phyloP scores from a whole-genome alignment of 2,329 filamentous ascomycete genomes.

The Penicillium sp. region DNA sequence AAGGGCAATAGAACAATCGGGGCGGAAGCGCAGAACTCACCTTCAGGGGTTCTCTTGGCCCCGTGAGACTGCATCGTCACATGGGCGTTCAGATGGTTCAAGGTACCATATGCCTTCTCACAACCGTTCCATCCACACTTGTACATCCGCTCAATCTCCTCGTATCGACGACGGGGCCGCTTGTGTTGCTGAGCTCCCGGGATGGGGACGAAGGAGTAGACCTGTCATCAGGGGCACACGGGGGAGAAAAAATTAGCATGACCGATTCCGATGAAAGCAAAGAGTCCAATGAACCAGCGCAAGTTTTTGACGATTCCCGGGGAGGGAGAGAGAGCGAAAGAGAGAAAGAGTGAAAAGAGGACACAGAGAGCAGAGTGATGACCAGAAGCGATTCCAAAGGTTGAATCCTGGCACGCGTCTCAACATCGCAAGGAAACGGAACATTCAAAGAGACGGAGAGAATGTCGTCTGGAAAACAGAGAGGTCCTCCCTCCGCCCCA shows the following conservation, averaged over 20 bases:
- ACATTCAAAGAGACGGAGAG: too few species aligned
- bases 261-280: not conserved
- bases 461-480: too few species aligned
- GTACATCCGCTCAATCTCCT: slow-evolving; percentile 99
- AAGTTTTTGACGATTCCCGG: slow-evolving; percentile 21
- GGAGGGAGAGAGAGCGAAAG: slow-evolving; percentile 7
- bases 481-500: too few species aligned
- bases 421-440: too few species aligned
- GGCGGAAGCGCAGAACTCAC: slow-evolving; percentile 49
- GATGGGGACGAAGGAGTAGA: slow-evolving; percentile 97
- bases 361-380: too few species aligned
- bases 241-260: slow-evolving; percentile 5
- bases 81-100: slow-evolving; percentile 96
- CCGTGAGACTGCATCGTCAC: slow-evolving; percentile 99
- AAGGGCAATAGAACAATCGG: slow-evolving; percentile 5
- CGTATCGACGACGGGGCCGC: slow-evolving; percentile 83
- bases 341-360: slow-evolving; percentile 13
- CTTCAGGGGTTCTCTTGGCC: slow-evolving; percentile 90
- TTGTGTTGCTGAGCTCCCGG: slow-evolving; percentile 97
- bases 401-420: too few species aligned
- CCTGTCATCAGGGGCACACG: slow-evolving; percentile 45
- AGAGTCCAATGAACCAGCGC: slow-evolving; percentile 15
- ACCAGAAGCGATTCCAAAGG: too few species aligned
- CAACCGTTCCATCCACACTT: slow-evolving; percentile 98
- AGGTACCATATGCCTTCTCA: slow-evolving; percentile 95